Evolutionary conservation across 768 basidiomycete species (phyloP).

Genomic region (Boletus barrowsii): DNA sequence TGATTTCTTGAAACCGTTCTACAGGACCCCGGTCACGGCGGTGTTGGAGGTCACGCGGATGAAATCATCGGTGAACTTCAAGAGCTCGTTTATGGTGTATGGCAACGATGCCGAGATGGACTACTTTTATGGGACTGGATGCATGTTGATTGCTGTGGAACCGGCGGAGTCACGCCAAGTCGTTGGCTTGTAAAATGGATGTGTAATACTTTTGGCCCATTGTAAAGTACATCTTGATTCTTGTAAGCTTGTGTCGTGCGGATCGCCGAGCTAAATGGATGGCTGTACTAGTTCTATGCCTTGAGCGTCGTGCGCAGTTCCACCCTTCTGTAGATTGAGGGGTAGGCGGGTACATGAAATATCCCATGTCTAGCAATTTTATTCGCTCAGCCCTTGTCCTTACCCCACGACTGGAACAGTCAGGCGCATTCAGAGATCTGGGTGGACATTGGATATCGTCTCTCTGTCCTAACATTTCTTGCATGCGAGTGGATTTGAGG

Average conservation of each 20-base stretch:
- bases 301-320: too few relatives aligned
- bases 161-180: not conserved
- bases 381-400: not conserved
- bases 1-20: not conserved
- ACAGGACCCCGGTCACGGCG: not conserved
- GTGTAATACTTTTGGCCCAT: too few relatives aligned
- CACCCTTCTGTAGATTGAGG: too few relatives aligned
- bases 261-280: too few relatives aligned
- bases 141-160: slow-evolving; percentile 11
- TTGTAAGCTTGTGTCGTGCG: too few relatives aligned
- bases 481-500: slow-evolving; percentile 76
- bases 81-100: not conserved
- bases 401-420: slow-evolving; percentile 52
- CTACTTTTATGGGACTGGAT: slow-evolving; percentile 14
- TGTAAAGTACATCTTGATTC: too few relatives aligned
- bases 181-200: not conserved
- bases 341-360: slow-evolving; percentile 50
- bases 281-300: too few relatives aligned
- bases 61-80: slow-evolving; percentile 2
- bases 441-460: slow-evolving; percentile 73
- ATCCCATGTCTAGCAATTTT: not conserved
- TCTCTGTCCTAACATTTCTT: too few relatives aligned
- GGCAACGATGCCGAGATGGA: slow-evolving; percentile 2
- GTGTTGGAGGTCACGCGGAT: slow-evolving; percentile 11
- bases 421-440: slow-evolving; percentile 71